Evolutionary conservation across 768 basidiomycete species (phyloP), one percentile per base, ranked within the genome.

Genomic region (Chalciporus piperatus): DNA sequence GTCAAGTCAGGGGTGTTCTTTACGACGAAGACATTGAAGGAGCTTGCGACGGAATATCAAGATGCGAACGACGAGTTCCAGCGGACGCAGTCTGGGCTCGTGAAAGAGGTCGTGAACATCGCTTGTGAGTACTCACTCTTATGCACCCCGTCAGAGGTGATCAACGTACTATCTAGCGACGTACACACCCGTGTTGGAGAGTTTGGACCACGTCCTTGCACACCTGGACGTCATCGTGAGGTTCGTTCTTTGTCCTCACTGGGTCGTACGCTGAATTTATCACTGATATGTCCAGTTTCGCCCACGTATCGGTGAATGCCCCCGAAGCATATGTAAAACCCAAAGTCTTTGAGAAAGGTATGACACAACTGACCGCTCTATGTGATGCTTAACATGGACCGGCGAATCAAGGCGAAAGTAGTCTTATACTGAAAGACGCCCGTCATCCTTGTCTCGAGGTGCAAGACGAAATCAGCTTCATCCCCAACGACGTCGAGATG

Each of bases 391-490:
- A 43, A 63, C n/a, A 13, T 0, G 10, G 5, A 39, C 2, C 9
- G 16, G 12, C 35, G 22, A 27, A 30, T 50, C 3, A 52, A 92
- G 93, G 93, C 12, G 76, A 83, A 5, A 93, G 95, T 2, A 85
- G 84, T 63, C 74, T 98, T 11, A 69, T 91, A 37, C 74, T 98
- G 20, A 80, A 78, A 53, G 92, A 94, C 32, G 93, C 96, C 11
- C 78, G 97, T 22, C 97, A 99, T 72, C 97, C 97, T 13, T 98
- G 96, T 60, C 75, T 99, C 17, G 97, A 99, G 68, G 88, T 96
- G 5, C 94, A 98, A 64, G 96, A 98, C 45, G 97, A 93, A 37
- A 78, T 99, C 38, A 87, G 81, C 61, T 98, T 98, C 68, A 98
- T 99, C 59, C 79, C 95, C 2, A 99, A 98, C 64, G 92, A 98